phyloP scores from a whole-genome alignment of 1,284 basidiomycete genomes.

The Takashimella tepidaria region DNA sequence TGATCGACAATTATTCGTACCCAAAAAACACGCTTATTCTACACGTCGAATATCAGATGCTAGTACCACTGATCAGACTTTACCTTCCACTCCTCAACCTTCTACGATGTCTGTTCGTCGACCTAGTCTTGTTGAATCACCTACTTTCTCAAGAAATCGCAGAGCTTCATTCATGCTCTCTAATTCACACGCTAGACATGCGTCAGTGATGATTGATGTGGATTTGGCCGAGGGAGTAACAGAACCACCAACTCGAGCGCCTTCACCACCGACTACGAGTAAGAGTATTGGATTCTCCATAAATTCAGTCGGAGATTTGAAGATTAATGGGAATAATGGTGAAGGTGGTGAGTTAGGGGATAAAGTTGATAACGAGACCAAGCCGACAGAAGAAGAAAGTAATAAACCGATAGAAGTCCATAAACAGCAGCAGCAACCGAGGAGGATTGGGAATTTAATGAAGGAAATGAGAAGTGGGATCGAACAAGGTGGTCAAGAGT shows the following conservation, averaged over 20 bases:
- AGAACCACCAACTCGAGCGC: constrained; percentile 55
- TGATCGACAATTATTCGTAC: constrained; percentile 58
- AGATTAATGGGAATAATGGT: background rate
- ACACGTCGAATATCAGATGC: background rate
- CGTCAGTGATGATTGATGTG: constrained; percentile 82
- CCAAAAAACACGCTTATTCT: constrained; percentile 11
- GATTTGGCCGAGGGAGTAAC: constrained; percentile 52
- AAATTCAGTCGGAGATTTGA: background rate
- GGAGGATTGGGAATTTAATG: constrained; percentile 72
- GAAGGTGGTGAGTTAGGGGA: constrained; percentile 1
- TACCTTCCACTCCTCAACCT: constrained; percentile 38
- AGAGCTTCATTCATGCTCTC: constrained; percentile 56
- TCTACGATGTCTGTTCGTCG: constrained; percentile 41
- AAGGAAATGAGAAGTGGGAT: constrained; percentile 44
- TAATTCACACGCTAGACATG: constrained; percentile 57
- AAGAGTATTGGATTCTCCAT: no score
- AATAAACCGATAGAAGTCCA: background rate
- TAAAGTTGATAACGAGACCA: constrained; percentile 25
- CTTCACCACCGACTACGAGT: constrained; percentile 39
- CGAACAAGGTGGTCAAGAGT: constrained; percentile 46
- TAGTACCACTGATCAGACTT: constrained; percentile 19
- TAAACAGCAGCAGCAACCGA: constrained; percentile 48
- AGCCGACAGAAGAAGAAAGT: constrained; percentile 15
- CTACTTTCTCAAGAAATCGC: background rate
- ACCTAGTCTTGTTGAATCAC: background rate